phyloP scores from a whole-genome alignment of 2,329 filamentous ascomycete species.

The Penicillium sp. region DNA sequence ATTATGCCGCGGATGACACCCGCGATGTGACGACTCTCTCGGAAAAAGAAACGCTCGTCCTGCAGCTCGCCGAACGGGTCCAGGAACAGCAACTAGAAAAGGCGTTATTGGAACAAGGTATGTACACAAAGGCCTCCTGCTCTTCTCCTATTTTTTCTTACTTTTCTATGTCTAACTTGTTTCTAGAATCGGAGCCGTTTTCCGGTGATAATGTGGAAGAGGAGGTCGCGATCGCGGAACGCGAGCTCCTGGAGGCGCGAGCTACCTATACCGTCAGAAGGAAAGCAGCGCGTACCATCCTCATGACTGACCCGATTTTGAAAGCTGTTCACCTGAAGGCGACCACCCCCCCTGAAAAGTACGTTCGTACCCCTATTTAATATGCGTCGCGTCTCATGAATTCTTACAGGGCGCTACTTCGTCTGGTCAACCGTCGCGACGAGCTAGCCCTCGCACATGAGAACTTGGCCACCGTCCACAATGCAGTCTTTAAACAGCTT shows the following conservation, averaged over 20 bases:
- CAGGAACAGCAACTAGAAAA: slow-evolving; percentile 72
- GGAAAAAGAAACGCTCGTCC: slow-evolving; percentile 63
- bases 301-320: slow-evolving; percentile 73
- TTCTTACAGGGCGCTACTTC: slow-evolving; percentile 62
- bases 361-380: slow-evolving; percentile 22
- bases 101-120: slow-evolving; percentile 59
- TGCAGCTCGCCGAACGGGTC: slow-evolving; percentile 70
- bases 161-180: slow-evolving; percentile 7
- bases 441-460: slow-evolving; percentile 64
- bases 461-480: slow-evolving; percentile 56
- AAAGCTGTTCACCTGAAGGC: slow-evolving; percentile 73
- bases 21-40: slow-evolving; percentile 60
- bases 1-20: slow-evolving; percentile 46
- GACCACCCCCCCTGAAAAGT: slow-evolving; percentile 69
- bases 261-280: slow-evolving; percentile 69
- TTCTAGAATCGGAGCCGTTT: slow-evolving; percentile 33
- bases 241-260: slow-evolving; percentile 68
- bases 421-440: slow-evolving; percentile 68
- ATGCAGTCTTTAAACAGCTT: slow-evolving; percentile 54
- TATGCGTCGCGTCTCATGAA: slow-evolving; percentile 9
- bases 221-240: slow-evolving; percentile 57
- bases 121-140: not conserved
- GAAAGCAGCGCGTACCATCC: slow-evolving; percentile 66
- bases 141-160: not conserved
- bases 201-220: slow-evolving; percentile 55